A percentile compares a stretch with the other conserved stretches of the same genome.
phyloP scores from a whole-genome alignment of 129 eudicot genomes.

The Helianthus tuberosus region DNA sequence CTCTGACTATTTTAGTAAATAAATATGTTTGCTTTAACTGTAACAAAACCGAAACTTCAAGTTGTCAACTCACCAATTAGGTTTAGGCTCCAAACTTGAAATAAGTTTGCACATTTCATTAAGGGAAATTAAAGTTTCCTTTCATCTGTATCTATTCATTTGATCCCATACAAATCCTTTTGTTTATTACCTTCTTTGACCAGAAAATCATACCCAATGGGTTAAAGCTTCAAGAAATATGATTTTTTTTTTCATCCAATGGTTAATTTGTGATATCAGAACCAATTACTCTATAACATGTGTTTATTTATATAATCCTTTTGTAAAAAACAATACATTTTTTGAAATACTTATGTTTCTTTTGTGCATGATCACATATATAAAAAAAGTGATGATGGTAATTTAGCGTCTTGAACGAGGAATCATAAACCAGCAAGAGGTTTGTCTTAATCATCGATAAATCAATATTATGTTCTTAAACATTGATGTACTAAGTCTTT shows the following conservation, averaged over 20 bases:
- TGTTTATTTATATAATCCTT: no score
- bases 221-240: no score
- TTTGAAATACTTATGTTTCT: conserved; percentile 4
- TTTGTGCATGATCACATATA: conserved; percentile 53
- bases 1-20: not conserved
- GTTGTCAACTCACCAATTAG: conserved; percentile 80
- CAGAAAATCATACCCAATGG: no score
- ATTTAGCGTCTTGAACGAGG: conserved; percentile 91
- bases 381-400: conserved; percentile 97
- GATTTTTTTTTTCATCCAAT: no score
- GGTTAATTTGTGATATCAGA: no score
- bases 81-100: conserved; percentile 92
- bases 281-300: no score
- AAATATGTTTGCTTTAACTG: conserved; percentile 89
- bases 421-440: conserved; percentile 99
- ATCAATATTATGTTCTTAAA: not conserved
- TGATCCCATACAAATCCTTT: no score
- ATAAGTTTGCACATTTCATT: conserved; percentile 78
- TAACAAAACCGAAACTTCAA: conserved; percentile 90
- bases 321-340: not conserved
- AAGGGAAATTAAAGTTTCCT: conserved; percentile 80
- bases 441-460: conserved; percentile 10
- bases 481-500: not conserved
- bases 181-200: not conserved
- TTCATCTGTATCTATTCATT: not conserved